A percentile compares a stretch with the other conserved stretches of the same genome.
Evolutionary conservation across 768 basidiomycete genomes (phyloP).

Genomic region (Suillus lakei): DNA sequence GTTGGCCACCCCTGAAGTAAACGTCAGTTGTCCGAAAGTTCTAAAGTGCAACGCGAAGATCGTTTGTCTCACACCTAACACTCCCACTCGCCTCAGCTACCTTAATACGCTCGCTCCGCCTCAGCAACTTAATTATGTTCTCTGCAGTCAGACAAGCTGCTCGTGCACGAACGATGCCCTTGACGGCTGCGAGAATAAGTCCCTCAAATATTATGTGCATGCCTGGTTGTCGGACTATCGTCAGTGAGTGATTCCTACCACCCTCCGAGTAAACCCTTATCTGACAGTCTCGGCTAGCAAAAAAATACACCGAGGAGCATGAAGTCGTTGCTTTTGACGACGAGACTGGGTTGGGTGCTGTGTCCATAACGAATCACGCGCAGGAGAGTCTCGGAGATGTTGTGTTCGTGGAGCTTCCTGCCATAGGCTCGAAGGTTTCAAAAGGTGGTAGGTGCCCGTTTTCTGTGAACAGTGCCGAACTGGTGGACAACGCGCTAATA

Average conservation of each 20-base stretch:
- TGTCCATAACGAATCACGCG: constrained; percentile 92
- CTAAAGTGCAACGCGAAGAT: constrained; percentile 1
- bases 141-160: constrained; percentile 6
- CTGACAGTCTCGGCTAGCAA: constrained; percentile 47
- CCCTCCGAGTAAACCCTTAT: neutral
- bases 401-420: constrained; percentile 93
- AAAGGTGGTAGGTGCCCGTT: constrained; percentile 69
- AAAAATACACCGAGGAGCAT: constrained; percentile 85
- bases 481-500: neutral
- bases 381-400: constrained; percentile 93
- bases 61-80: constrained; percentile 17
- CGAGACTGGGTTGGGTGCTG: constrained; percentile 71
- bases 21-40: constrained; percentile 9
- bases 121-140: constrained; percentile 13
- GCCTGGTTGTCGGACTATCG: constrained; percentile 9
- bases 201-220: neutral
- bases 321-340: constrained; percentile 86
- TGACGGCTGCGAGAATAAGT: constrained; percentile 2
- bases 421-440: constrained; percentile 59
- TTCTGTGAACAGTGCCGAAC: neutral
- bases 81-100: constrained; percentile 9
- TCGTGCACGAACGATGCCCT: constrained; percentile 4
- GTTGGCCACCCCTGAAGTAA: constrained; percentile 10
- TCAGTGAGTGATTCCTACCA: constrained; percentile 11
- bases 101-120: neutral